Evolutionary conservation across 2,329 filamentous ascomycete species (phyloP), one percentile per base, ranked within the genome.

Genomic region (Penicillium sp.): DNA sequence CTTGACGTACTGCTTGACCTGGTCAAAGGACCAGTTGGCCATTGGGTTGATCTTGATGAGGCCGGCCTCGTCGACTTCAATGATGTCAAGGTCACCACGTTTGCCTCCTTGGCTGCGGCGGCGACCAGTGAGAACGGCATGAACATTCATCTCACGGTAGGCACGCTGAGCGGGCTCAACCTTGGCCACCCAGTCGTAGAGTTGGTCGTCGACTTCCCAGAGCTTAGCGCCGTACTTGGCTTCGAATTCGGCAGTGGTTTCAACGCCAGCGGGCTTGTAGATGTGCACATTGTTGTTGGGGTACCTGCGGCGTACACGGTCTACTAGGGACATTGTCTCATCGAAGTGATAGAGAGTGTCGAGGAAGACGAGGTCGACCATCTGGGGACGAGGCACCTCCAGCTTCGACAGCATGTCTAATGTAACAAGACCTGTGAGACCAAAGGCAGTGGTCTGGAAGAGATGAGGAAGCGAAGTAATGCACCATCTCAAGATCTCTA

Each of bases 11-110:
- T 84, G 81, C 75, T 92, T 87, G 57, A 99, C 93, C 71, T 97
- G 89, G 59, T 85, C 79, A 77, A 99, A 99, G 41, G 83, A 83
- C 94, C 94, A 99, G 78, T 92, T 91, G 69, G 92, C 92, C 61
- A 99, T 80, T 13, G 94, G 94, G 81, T 97, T 99, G 83, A 99
- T 88, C 83, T 99, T 99, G 81, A 97, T 85, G 61, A 97, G 82
- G 51, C 91, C 91, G 29, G 88, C 85, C 73, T 96, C 93, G 71
- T 97, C 92, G 27, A 97, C 79, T 75, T 99, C 94, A 68, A 99
- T 84, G 70, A 99, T 90, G 69, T 91, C 88, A 61, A 99, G 86
- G 68, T 89, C 86, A 60, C 92, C 91, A 57, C 94, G 89, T 79
- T 94, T 91, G 60, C 91, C 93, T 59, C 94, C 94, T 77, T 99